Conservation (phyloP, 2,329 filamentous ascomycete genomes). For the Fusarium kyushuense region DNA sequence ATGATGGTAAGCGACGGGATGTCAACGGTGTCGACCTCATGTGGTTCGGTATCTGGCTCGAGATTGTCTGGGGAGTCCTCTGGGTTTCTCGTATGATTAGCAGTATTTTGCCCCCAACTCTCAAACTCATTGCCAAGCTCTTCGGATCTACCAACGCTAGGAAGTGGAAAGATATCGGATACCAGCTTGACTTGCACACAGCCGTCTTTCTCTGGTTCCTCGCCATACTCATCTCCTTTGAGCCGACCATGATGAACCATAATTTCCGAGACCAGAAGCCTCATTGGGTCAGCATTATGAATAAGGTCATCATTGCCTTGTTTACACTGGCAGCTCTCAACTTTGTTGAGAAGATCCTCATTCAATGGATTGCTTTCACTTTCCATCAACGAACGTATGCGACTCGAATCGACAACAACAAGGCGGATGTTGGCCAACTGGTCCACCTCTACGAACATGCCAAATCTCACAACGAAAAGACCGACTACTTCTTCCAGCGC, state of each 20-base stretch:
- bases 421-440: constrained; percentile 80
- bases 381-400: constrained; percentile 94
- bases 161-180: constrained; percentile 93
- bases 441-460: constrained; percentile 74
- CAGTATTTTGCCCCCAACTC: constrained; percentile 61
- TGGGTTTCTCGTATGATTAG: constrained; percentile 77
- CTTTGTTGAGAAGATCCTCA: constrained; percentile 90
- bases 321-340: constrained; percentile 86
- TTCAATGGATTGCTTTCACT: constrained; percentile 92
- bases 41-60: constrained; percentile 97
- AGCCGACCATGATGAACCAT: constrained; percentile 79
- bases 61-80: constrained; percentile 90
- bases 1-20: constrained; percentile 55
- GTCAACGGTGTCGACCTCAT: constrained; percentile 76
- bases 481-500: constrained; percentile 63
- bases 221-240: constrained; percentile 85
- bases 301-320: constrained; percentile 88
- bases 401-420: constrained; percentile 91
- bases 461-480: constrained; percentile 75
- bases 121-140: constrained; percentile 71
- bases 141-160: constrained; percentile 86
- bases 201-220: constrained; percentile 95
- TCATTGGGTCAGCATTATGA: constrained; percentile 81
- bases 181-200: constrained; percentile 84
- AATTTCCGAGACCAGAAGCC: constrained; percentile 52